Evolutionary conservation across 192 early-diverging fungal genomes (phyloP), one percentile per base, ranked within the genome.

Genomic region (Radiomyces spectabilis): DNA sequence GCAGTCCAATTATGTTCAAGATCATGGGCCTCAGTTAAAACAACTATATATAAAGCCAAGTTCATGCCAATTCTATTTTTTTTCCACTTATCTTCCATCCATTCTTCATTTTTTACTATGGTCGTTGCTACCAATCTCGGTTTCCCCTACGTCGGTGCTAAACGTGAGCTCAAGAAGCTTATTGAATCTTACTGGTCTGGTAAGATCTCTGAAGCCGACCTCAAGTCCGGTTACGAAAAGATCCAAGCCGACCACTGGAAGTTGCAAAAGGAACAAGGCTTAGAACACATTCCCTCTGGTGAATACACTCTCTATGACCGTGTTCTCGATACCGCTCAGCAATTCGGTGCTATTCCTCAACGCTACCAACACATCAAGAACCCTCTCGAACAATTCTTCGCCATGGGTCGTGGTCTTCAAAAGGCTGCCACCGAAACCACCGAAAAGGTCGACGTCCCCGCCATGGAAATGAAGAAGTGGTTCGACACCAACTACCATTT

Each of bases 381-480:
- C 30, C 75, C 79, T 39, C 73, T 80, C 39, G 87, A 92, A 63
- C 84, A 81, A 25, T 97, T 95, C 85, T 98, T 98, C 78, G 95
- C 95, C 63, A 95, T 97, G 86, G 91, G 82, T 54, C 92, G 95
- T 74, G 95, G 95, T 59, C 79, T 89, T 48, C 95, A 98, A 60
- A 70, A 79, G 59, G 42, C 77, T 21, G 80, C 68, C 22, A 78
- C 83, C 21, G 71, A 57, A 35, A 84, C 76, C 65, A 77, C 78
- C 59, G 73, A 72, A 44, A 76, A 78, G 69, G 72, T 95, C 53
- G 93, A 97, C 57, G 88, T 98, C 29, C 88, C 88, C 47, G 91
- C 94, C 48, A 85, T 93, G 66, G 93, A 97, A 75, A 98, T 98
- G 95, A 94, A 94, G 82, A 98, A 98, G 78, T 98, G 90, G 92